Evolutionary conservation across 78 protist species (phyloP).

Genomic region (Capsaspora owczarzaki): DNA sequence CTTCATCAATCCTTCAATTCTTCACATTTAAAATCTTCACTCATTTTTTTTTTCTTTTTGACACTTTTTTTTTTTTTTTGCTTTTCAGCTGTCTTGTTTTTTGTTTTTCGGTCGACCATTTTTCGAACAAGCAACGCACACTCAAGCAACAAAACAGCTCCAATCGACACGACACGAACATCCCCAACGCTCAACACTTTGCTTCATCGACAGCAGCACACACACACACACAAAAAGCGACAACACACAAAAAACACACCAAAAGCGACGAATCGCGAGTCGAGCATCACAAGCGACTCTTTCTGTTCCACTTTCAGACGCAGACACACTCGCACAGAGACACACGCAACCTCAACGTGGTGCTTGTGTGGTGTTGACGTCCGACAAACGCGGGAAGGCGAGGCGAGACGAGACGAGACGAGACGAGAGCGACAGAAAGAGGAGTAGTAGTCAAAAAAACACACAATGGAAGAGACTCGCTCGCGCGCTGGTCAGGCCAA

Average conservation of each 20-base stretch:
- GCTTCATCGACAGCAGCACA: neutral
- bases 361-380: too few relatives aligned
- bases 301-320: neutral
- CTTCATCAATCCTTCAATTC: too few relatives aligned
- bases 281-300: too few relatives aligned
- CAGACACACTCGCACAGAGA: neutral
- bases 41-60: too few relatives aligned
- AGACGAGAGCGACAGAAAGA: neutral
- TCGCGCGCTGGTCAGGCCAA: neutral
- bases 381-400: too few relatives aligned
- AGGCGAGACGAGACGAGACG: neutral
- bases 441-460: neutral
- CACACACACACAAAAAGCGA: neutral
- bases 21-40: too few relatives aligned
- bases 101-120: too few relatives aligned
- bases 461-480: neutral
- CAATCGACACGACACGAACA: neutral
- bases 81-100: too few relatives aligned
- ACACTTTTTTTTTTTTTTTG: too few relatives aligned
- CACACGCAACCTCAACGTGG: neutral
- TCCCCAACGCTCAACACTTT: neutral
- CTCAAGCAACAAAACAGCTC: neutral
- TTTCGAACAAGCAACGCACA: too few relatives aligned
- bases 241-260: neutral
- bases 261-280: too few relatives aligned